Base-by-base conservation (phyloP, 345 rosid species). In the Salix suchowensis region DNA sequence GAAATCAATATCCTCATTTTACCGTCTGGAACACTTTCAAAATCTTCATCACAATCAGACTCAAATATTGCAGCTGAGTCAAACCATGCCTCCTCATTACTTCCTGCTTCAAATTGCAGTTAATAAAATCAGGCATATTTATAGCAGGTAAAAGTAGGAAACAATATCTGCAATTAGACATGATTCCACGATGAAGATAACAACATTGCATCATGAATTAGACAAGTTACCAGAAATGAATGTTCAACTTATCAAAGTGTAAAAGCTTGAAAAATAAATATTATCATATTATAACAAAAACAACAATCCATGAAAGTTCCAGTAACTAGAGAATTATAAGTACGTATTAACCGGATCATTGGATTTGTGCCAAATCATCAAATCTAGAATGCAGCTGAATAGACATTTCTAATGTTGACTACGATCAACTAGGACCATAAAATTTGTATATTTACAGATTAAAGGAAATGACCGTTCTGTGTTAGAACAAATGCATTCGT, bases 21-120 rank as follows among this genome's bases (percentile, higher is more conserved):
- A 82, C 84, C 81, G 37, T 82, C 84, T 2, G 78, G 71, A 67
- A 82, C 68, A 55, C 84, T 82, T 67, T 82, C 72, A 48, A 64
- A 82, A 77, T 82, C 84, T 60, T 77, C 81, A 5, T 82, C 84
- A 34, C 78, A 65, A 66, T 82, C 84, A 28, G 84, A 82, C 37
- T 82, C 84, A 28, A 78, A 78, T 74, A 46, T 44, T 54, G 81
- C 66, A 52, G 36, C 23, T 19, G 84, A 74, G 46, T 82, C 84
- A 74, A 77, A 82, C 84, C 84, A 82, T 66, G 84, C 73, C 50
- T 82, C 84, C 73, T 82, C 84, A 14, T 60, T 66, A 67, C 78
- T 74, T 32, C 81, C 84, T 54, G 70, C 78, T 36, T 79, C 73
- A 46, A 58, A 61, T 65, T 23, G 32, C 14, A 79, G 52, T 18